Evolutionary conservation across 2,329 filamentous ascomycete genomes (phyloP), one percentile per base, ranked within the genome.

Genomic region (Aspergillus oerlinghausenensis): DNA sequence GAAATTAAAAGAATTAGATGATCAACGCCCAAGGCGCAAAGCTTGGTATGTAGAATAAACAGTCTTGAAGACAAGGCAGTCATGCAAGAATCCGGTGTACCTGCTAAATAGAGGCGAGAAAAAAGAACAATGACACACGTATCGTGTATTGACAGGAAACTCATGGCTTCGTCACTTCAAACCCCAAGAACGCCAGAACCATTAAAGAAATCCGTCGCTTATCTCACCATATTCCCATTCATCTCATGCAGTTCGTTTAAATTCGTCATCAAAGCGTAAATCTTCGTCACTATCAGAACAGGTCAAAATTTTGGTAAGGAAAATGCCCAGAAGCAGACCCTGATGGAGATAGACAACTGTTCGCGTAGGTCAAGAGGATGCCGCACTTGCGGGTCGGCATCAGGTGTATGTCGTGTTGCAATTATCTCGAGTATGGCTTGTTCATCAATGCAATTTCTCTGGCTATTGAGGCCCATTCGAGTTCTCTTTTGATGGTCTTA

Each of bases 371-470:
- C 25, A 23, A 17, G 9, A 47, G 14, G 8, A 23, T 23, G 21
- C 11, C 23, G 23, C 11, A 47, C 3, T 47, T 23, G 43, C 21
- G 3, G 5, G 8, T 47, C 10, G 43, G 10, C 42, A 23, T 45
- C n/a, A 45, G 19, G 19, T 45, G 11, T 45, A 19, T 45, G 42
- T 52, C 32, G 21, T n/a, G 25, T 25, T 29, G 52, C 58, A 63
- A 42, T 72, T 78, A 90, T 73, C 89, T 81, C 19, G 90, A 88
- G 75, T 97, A 97, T 17, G 94, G 94, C 66, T 89, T 87, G 71
- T 99, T 99, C 91, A 99, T 95, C 28, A 93, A 80, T 4, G 94
- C 92, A 63, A 99, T 92, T 75, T 97, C 93, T 63, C 92, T 83
- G 6, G 91, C 83, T 59, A 97, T 88, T 50, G 90, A 90, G 7